These are phyloP conservation scores for Papiliotrema fonsecae DNA, from an alignment of 1,284 basidiomycete species.

Conservation along the genomic window DNA sequence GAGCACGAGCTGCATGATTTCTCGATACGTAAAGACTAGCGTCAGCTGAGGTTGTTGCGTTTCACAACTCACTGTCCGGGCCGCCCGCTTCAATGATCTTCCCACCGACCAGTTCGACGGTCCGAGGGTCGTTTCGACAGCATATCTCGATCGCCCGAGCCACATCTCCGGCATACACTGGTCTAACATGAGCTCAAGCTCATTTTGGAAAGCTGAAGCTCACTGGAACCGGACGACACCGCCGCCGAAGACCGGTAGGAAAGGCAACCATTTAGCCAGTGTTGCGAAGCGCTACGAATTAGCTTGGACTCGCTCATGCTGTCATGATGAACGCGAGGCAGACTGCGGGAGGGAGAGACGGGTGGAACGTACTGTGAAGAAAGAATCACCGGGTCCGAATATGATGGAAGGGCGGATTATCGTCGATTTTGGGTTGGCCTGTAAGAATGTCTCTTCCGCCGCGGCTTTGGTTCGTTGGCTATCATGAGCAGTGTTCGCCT, in stretches of 20 bases:
- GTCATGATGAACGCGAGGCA: no score
- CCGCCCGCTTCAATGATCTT: slow-evolving; percentile 65
- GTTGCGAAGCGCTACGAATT: slow-evolving; percentile 56
- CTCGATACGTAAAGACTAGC: slow-evolving; percentile 60
- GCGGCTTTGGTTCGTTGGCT: slow-evolving; percentile 57
- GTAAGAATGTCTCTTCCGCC: slow-evolving; percentile 55
- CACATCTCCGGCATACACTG: slow-evolving; percentile 64
- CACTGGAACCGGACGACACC: slow-evolving; percentile 60
- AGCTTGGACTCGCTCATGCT: slow-evolving; percentile 1
- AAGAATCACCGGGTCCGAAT: slow-evolving; percentile 66
- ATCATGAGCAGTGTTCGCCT: background rate
- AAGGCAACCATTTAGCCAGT: slow-evolving; percentile 58
- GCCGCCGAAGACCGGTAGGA: slow-evolving; percentile 67
- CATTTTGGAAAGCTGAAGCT: background rate
- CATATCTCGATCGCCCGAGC: slow-evolving; percentile 59
- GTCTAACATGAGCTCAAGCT: slow-evolving; percentile 31
- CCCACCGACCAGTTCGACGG: slow-evolving; percentile 51
- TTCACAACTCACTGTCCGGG: slow-evolving; percentile 54
- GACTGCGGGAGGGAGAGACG: background rate
- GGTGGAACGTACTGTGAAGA: slow-evolving; percentile 57
- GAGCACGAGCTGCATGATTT: slow-evolving; percentile 62
- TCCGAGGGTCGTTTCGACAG: slow-evolving; percentile 49
- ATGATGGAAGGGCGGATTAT: slow-evolving; percentile 64
- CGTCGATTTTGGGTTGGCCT: slow-evolving; percentile 53
- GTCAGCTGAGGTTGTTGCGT: slow-evolving; percentile 1